Percentiles rank a stretch among this genome's conserved stretches.
Evolutionary conservation across 805 yeast species (phyloP).

Genomic region (Maudiozyma bulderi): DNA sequence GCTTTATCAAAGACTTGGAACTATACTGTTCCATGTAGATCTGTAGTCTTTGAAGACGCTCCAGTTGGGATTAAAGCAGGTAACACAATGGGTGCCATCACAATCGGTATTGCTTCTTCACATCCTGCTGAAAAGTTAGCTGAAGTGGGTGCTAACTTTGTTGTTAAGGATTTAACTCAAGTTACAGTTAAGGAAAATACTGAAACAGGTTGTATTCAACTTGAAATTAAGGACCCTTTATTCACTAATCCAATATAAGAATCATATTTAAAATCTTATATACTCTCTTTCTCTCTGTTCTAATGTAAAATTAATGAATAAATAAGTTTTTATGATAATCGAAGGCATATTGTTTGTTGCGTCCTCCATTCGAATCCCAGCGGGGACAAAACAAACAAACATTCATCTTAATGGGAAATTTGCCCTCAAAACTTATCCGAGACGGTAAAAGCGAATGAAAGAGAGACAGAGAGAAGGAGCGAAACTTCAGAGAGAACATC

Average conservation of each 20-base stretch:
- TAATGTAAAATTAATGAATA: too few relatives aligned
- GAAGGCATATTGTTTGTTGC: too few relatives aligned
- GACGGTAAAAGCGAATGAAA: too few relatives aligned
- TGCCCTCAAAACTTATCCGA: too few relatives aligned
- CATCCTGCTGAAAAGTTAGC: conserved; percentile 53
- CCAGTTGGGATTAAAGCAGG: conserved; percentile 81
- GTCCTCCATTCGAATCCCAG: too few relatives aligned
- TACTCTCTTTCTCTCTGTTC: background rate
- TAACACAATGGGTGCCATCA: conserved; percentile 63
- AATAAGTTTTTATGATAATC: too few relatives aligned
- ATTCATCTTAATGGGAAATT: too few relatives aligned
- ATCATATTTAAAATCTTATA: background rate
- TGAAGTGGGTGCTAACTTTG: conserved; percentile 69
- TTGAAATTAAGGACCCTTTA: conserved; percentile 7
- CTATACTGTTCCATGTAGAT: conserved; percentile 13
- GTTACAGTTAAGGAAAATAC: conserved; percentile 11
- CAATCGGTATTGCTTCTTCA: conserved; percentile 68
- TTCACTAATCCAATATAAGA: background rate
- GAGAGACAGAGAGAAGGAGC: too few relatives aligned
- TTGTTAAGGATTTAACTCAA: conserved; percentile 51
- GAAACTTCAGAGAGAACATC: too few relatives aligned
- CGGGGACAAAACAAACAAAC: too few relatives aligned
- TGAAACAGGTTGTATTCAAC: conserved; percentile 2
- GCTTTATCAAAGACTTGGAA: conserved; percentile 38
- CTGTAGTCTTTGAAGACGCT: conserved; percentile 75